Evolutionary conservation across 1,139 yeast species (phyloP).

Genomic region (Zhuliangozyma blackwelliae): DNA sequence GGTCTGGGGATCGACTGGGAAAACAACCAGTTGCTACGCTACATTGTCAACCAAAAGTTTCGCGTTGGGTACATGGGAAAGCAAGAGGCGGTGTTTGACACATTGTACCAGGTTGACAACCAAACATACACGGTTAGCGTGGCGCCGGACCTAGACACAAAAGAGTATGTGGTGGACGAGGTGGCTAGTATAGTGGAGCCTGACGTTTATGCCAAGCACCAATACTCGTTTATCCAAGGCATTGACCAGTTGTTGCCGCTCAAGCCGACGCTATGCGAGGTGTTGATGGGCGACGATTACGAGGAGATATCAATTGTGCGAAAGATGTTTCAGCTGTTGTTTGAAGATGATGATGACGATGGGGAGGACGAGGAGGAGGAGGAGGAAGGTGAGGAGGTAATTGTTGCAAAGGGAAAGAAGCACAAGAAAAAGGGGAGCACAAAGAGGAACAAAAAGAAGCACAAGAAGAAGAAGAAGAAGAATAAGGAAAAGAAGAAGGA

Average conservation of each 20-base stretch:
- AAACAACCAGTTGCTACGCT: constrained; percentile 25
- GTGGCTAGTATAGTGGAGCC: constrained; percentile 53
- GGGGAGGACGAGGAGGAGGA: constrained; percentile 1
- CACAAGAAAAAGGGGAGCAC: neutral
- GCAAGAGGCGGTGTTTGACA: constrained; percentile 26
- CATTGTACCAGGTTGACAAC: constrained; percentile 19
- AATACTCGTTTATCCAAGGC: constrained; percentile 72
- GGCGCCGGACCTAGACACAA: constrained; percentile 24
- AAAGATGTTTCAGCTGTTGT: constrained; percentile 29
- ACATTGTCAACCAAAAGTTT: constrained; percentile 32
- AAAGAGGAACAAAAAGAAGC: neutral
- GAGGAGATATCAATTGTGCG: constrained; percentile 23
- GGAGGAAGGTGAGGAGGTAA: neutral
- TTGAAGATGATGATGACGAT: constrained; percentile 11
- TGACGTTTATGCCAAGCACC: constrained; percentile 64
- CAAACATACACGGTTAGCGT: constrained; percentile 22
- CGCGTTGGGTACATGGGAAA: constrained; percentile 30
- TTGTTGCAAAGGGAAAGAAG: constrained; percentile 1
- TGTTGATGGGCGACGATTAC: constrained; percentile 26
- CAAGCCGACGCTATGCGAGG: constrained; percentile 42
- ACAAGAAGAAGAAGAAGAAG: constrained; percentile 8
- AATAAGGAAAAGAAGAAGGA: constrained; percentile 6
- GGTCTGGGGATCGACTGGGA: constrained; percentile 10
- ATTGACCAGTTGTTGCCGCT: constrained; percentile 48
- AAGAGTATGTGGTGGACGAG: constrained; percentile 44